These are phyloP conservation scores for Suhomyces bribrorum DNA, from an alignment of 1,139 yeast species.

Conservation along the genomic window DNA sequence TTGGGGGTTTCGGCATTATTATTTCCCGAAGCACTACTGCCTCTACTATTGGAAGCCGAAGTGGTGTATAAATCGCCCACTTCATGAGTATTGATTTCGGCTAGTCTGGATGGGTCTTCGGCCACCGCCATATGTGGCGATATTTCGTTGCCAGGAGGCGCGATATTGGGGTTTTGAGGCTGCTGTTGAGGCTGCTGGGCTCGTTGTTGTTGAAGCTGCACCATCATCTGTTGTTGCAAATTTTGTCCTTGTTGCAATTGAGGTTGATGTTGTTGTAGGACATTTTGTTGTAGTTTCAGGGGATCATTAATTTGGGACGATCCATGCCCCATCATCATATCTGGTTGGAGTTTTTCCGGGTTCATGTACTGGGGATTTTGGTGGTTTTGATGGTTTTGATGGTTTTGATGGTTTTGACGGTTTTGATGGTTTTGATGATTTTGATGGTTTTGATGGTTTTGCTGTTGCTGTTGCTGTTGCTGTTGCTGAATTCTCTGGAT, in stretches of 20 bases:
- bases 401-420: conserved; percentile 10
- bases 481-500: conserved; percentile 10
- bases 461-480: conserved; percentile 14
- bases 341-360: not conserved
- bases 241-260: conserved; percentile 8
- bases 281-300: conserved; percentile 1
- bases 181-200: conserved; percentile 1
- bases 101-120: conserved; percentile 3
- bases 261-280: conserved; percentile 5
- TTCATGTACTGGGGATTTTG: conserved; percentile 1
- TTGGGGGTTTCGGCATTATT: conserved; percentile 5
- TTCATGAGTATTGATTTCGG: not conserved
- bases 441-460: conserved; percentile 5
- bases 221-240: conserved; percentile 2
- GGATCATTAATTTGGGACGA: no score
- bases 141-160: not conserved
- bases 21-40: conserved; percentile 2
- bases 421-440: conserved; percentile 3
- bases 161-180: not conserved
- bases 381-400: conserved; percentile 13
- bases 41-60: conserved; percentile 6
- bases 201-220: conserved; percentile 2
- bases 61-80: not conserved
- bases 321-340: not conserved
- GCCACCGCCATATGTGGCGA: conserved; percentile 7